phyloP scores from a whole-genome alignment of 805 yeast genomes.

The Hanseniaspora lachancei region DNA sequence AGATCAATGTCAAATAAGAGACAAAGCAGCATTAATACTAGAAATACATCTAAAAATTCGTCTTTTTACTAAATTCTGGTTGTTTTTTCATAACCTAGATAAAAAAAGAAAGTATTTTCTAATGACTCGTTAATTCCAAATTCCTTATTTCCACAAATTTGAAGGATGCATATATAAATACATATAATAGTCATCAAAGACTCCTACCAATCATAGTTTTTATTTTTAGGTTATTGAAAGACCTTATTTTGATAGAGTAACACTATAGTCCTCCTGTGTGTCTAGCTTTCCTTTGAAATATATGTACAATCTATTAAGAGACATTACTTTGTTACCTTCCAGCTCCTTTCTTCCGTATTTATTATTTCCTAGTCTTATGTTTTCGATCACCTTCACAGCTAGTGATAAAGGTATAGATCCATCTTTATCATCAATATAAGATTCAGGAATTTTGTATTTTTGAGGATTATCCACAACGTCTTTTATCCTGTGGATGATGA shows the following conservation, averaged over 20 bases:
- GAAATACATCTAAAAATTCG: background rate
- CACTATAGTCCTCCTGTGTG: conserved; percentile 18
- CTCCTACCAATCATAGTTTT: no score
- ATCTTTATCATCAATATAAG: conserved; percentile 11
- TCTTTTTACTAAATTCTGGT: background rate
- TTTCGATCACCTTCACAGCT: conserved; percentile 22
- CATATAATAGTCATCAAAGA: no score
- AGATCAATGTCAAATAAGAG: background rate
- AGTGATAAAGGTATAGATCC: conserved; percentile 14
- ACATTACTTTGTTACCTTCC: conserved; percentile 17
- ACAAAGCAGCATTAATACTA: background rate
- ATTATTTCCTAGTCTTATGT: conserved; percentile 24
- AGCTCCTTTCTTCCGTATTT: conserved; percentile 12
- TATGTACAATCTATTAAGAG: conserved; percentile 21
- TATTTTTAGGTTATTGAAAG: no score
- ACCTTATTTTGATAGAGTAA: conserved; percentile 15
- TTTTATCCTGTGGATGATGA: conserved; percentile 21
- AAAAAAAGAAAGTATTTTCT: no score
- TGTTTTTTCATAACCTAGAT: no score
- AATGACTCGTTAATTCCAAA: no score
- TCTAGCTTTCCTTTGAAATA: conserved; percentile 23
- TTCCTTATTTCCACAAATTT: no score
- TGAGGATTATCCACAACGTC: conserved; percentile 18
- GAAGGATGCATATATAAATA: no score
- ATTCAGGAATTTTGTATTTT: conserved; percentile 17